These are phyloP conservation scores for Claviceps monticola DNA, from an alignment of 2,329 filamentous ascomycete species.

Conservation along the genomic window DNA sequence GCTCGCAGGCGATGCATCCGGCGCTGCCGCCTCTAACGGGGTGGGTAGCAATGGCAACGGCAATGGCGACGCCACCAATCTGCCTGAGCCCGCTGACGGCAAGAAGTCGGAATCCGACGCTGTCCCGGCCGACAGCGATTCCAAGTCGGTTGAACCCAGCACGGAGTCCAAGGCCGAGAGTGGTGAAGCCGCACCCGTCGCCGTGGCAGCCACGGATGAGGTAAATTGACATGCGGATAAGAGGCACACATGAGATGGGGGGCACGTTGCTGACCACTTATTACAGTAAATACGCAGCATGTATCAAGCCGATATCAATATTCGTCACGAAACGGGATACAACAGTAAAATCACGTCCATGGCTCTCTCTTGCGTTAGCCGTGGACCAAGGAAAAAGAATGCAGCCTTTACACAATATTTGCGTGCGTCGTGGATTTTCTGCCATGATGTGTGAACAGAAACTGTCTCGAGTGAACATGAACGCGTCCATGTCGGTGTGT, in stretches of 20 bases:
- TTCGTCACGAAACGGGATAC: not conserved
- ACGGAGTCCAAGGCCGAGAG: conserved; percentile 7
- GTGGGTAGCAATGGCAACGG: conserved; percentile 30
- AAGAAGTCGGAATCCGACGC: conserved; percentile 22
- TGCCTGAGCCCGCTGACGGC: conserved; percentile 2
- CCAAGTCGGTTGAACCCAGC: conserved; percentile 6
- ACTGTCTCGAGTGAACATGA: not conserved
- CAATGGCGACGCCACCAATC: not conserved
- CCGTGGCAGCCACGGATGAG: conserved; percentile 17
- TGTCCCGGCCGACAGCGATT: conserved; percentile 19
- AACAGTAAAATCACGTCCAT: not conserved
- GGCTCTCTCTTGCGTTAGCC: not conserved
- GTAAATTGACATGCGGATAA: conserved; percentile 9
- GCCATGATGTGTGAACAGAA: not conserved
- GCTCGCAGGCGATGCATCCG: conserved; percentile 43
- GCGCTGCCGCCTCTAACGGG: conserved; percentile 25
- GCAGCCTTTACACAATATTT: not conserved
- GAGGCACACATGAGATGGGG: not conserved
- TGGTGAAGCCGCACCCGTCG: conserved; percentile 5
- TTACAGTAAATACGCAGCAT: not conserved
- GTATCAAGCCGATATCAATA: too few relatives aligned
- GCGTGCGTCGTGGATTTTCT: not conserved
- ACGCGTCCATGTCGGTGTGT: not conserved
- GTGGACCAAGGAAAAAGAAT: not conserved
- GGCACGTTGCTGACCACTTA: not conserved